phyloP scores from a whole-genome alignment of 2,329 filamentous ascomycete species.

The Rachicladosporium sp. region DNA sequence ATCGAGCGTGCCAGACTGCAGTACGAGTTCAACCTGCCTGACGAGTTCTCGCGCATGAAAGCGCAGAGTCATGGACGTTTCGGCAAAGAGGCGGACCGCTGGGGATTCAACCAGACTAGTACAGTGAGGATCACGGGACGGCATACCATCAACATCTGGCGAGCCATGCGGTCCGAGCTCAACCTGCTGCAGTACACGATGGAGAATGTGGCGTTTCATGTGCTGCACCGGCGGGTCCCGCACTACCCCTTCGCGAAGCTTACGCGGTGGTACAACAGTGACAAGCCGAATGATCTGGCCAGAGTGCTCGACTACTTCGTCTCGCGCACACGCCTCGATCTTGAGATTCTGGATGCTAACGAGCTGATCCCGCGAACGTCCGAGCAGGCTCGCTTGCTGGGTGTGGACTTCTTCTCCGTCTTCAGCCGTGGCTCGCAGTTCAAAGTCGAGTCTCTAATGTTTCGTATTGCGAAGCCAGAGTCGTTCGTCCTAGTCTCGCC shows the following conservation, averaged over 20 bases:
- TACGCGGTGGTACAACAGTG: constrained; percentile 68
- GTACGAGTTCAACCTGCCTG: constrained; percentile 82
- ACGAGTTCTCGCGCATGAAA: constrained; percentile 84
- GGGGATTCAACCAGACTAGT: constrained; percentile 90
- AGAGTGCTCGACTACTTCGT: constrained; percentile 71
- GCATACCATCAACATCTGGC: constrained; percentile 95
- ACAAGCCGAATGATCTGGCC: constrained; percentile 53
- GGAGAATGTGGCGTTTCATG: constrained; percentile 88
- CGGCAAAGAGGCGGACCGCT: constrained; percentile 74
- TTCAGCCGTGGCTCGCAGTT: constrained; percentile 92
- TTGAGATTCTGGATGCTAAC: constrained; percentile 85
- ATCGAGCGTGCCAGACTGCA: constrained; percentile 78
- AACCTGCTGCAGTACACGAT: constrained; percentile 89
- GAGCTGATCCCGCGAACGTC: constrained; percentile 81
- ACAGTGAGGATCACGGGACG: constrained; percentile 85
- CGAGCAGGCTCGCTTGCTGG: constrained; percentile 84
- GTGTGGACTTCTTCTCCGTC: constrained; percentile 93
- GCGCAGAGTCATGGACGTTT: constrained; percentile 70
- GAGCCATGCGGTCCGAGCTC: constrained; percentile 86
- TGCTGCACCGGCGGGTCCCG: constrained; percentile 76
- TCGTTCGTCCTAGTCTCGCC: constrained; percentile 86
- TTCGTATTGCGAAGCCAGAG: constrained; percentile 92
- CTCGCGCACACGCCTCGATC: constrained; percentile 61
- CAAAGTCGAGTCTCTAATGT: constrained; percentile 98
- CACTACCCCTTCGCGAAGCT: constrained; percentile 72